Percentiles rank a stretch among this genome's conserved stretches.
These are phyloP conservation scores for Capsicum baccatum DNA, from an alignment of 257 asterid genomes.

Conservation along the genomic window DNA sequence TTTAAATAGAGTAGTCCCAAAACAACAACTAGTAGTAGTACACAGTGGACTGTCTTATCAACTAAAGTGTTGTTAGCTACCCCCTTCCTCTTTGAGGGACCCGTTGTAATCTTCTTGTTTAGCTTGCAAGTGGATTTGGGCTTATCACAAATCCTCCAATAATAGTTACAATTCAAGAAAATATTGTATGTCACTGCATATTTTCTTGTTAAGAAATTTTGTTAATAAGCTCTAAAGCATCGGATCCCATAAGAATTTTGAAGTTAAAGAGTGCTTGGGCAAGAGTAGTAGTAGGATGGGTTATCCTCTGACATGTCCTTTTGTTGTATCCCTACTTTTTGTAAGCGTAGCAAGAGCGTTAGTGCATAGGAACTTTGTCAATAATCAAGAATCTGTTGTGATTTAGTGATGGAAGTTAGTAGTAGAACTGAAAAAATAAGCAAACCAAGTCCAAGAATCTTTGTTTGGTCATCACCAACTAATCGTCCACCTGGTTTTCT, in stretches of 20 bases:
- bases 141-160: constrained; percentile 20
- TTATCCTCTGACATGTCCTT: no score
- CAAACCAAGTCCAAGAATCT: constrained; percentile 36
- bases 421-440: constrained; percentile 4
- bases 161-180: constrained; percentile 27
- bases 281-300: no score
- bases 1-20: constrained; percentile 21
- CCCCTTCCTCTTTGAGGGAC: neutral
- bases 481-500: constrained; percentile 38
- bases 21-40: neutral
- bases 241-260: no score
- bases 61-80: neutral
- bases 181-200: neutral
- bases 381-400: neutral
- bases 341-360: no score
- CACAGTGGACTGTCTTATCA: constrained; percentile 24
- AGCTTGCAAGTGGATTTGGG: constrained; percentile 22
- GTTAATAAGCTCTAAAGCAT: no score
- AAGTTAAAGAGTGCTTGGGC: no score
- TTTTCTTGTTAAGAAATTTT: constrained; percentile 4
- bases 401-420: constrained; percentile 39
- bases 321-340: no score
- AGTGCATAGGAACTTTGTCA: neutral
- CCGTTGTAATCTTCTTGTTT: neutral
- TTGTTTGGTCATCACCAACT: constrained; percentile 36